Base-by-base conservation (phyloP, 2,329 filamentous ascomycete genomes). In the Ophiosphaerella herpotricha region DNA sequence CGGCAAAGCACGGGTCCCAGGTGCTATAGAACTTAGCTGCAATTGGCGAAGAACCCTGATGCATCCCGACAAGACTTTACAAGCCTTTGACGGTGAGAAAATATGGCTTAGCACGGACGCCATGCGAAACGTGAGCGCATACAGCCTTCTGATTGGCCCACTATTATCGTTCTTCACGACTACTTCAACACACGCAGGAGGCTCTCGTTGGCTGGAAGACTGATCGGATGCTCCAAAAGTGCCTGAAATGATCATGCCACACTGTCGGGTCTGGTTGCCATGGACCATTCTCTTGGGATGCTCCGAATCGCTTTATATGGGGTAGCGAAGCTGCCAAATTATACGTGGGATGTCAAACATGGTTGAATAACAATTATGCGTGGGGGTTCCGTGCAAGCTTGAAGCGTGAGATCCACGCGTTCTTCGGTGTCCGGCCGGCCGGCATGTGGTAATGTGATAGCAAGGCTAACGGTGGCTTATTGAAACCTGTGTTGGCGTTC, bases 71-170 rank as follows among this genome's bases (percentile, higher is more conserved):
- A 44, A 52, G 44, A 43, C 39, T 44, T 39, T 46, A 43, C 40
- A 16, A 54, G 45, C 41, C 48, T 45, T 31, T 48, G 47, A 50
- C 39, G n/a, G 26, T 26, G 23, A 29, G 12, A 31, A 36, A 11
- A 41, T 34, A 47, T 45, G 51, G 51, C 49, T 58, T 55, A 54
- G 54, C 48, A 54, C 43, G 33, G 43, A 55, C 51, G 60, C 46
- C 58, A 48, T 48, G 35, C 46, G 58, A 45, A 43, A 50, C 39
- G 49, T 49, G 61, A 54, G 48, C 55, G 61, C 55, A 52, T 48
- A 53, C 53, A 51, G 33, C 40, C 43, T 26, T 41, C 40, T 63
- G 51, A 64, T 64, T 61, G 60, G 60, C 40, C 12, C 18, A 33
- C 18, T 7, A 12, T 36, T 26, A 31, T 31, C 18, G 36, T 46